phyloP scores from a whole-genome alignment of 768 basidiomycete genomes.

The Gautieria morchelliformis region DNA sequence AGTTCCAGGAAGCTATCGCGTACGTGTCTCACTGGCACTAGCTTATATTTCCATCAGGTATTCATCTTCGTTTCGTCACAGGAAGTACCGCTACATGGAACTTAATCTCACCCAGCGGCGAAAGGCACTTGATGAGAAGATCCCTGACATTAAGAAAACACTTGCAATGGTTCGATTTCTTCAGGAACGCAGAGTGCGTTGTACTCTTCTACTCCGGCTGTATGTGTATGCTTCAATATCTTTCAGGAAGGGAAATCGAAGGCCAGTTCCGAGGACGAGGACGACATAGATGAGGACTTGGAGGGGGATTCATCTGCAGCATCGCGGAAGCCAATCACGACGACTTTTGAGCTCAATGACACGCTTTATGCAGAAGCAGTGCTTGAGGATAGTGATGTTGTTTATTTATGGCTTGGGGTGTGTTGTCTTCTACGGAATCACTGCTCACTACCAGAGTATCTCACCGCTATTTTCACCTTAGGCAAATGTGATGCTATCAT shows the following conservation, averaged over 20 bases:
- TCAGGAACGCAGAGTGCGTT: slow-evolving; percentile 56
- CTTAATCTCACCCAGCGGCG: slow-evolving; percentile 69
- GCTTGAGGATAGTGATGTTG: slow-evolving; percentile 77
- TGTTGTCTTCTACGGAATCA: slow-evolving; percentile 18
- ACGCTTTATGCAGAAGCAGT: slow-evolving; percentile 91
- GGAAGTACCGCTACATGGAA: slow-evolving; percentile 99
- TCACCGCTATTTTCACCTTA: slow-evolving; percentile 21
- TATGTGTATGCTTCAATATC: not conserved
- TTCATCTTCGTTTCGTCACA: slow-evolving; percentile 29
- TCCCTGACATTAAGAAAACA: slow-evolving; percentile 92
- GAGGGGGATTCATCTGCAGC: slow-evolving; percentile 26
- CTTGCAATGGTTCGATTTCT: slow-evolving; percentile 81
- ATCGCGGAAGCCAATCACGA: slow-evolving; percentile 48
- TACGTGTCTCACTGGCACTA: slow-evolving; percentile 32
- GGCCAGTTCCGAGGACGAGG: slow-evolving; percentile 31
- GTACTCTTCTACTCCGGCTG: not conserved
- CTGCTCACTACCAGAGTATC: not conserved
- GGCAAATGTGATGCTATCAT: slow-evolving; percentile 98
- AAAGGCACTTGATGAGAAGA: slow-evolving; percentile 80
- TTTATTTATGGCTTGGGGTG: slow-evolving; percentile 95
- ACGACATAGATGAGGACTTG: slow-evolving; percentile 37
- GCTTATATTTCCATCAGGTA: slow-evolving; percentile 3
- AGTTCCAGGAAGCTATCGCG: slow-evolving; percentile 91
- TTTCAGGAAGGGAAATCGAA: slow-evolving; percentile 52
- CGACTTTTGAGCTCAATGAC: slow-evolving; percentile 93